phyloP scores from a whole-genome alignment of 345 rosid species.

The Boechera divaricarpa region DNA sequence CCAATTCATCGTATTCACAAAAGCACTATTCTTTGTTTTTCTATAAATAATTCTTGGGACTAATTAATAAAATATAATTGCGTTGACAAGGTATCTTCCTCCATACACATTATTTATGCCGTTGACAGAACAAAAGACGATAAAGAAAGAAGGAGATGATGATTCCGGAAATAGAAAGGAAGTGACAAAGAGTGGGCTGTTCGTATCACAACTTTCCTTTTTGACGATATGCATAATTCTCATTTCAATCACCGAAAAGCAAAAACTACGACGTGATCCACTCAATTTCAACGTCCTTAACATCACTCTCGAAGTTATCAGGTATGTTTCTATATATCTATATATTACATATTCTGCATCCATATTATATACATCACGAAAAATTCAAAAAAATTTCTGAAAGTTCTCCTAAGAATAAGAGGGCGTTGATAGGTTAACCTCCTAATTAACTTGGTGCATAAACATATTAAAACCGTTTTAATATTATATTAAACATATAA shows the following conservation, averaged over 20 bases:
- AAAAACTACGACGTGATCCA: slow-evolving; percentile 57
- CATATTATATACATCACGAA: too few relatives aligned
- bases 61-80: not conserved
- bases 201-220: slow-evolving; percentile 55
- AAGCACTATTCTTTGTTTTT: not conserved
- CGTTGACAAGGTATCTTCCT: slow-evolving; percentile 63
- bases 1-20: slow-evolving; percentile 8
- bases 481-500: too few relatives aligned
- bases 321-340: slow-evolving; percentile 42
- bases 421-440: too few relatives aligned
- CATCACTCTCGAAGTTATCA: slow-evolving; percentile 65
- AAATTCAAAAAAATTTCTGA: too few relatives aligned
- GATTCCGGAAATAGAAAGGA: slow-evolving; percentile 23
- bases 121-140: slow-evolving; percentile 16
- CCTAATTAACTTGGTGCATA: not conserved
- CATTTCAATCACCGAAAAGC: slow-evolving; percentile 57
- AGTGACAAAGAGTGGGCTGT: slow-evolving; percentile 11
- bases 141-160: not conserved
- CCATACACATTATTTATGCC: slow-evolving; percentile 58
- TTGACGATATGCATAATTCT: slow-evolving; percentile 54
- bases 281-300: slow-evolving; percentile 64
- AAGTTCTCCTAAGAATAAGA: too few relatives aligned
- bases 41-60: not conserved
- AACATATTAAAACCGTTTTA: not conserved
- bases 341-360: not conserved